A percentile compares a stretch with the other conserved stretches of the same genome.
Conservation (phyloP, 257 asterid species). For the Solanum chaucha region DNA sequence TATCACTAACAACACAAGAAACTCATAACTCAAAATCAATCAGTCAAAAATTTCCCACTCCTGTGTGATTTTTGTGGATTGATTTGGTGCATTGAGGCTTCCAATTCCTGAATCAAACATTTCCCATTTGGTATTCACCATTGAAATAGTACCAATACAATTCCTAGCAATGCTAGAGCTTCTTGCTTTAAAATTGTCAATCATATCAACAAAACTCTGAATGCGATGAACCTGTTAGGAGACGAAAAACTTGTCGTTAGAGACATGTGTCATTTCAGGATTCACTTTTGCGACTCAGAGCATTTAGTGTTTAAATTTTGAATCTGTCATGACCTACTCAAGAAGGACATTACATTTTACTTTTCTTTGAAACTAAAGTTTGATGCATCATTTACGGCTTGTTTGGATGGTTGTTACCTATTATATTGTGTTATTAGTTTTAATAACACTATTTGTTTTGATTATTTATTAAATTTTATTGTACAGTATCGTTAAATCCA, state of each 20-base stretch:
- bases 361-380: not conserved
- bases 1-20: not conserved
- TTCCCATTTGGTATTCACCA: constrained; percentile 11
- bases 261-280: not conserved
- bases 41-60: constrained; percentile 9
- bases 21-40: not conserved
- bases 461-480: too few relatives aligned
- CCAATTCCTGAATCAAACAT: constrained; percentile 13
- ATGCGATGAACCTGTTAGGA: constrained; percentile 13
- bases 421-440: not conserved
- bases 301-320: not conserved
- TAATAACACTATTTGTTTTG: not conserved
- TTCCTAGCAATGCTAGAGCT: not conserved
- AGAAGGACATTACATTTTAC: not conserved
- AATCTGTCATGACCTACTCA: not conserved
- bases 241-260: not conserved
- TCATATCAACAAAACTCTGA: constrained; percentile 12
- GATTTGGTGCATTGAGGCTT: constrained; percentile 6
- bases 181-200: constrained; percentile 13
- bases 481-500: not conserved
- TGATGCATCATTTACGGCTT: not conserved
- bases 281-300: not conserved
- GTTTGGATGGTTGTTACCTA: not conserved
- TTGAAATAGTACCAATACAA: not conserved
- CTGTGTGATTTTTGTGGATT: constrained; percentile 4